Conservation (phyloP, 1,284 basidiomycete genomes). For the Moniliophthora roreri region DNA sequence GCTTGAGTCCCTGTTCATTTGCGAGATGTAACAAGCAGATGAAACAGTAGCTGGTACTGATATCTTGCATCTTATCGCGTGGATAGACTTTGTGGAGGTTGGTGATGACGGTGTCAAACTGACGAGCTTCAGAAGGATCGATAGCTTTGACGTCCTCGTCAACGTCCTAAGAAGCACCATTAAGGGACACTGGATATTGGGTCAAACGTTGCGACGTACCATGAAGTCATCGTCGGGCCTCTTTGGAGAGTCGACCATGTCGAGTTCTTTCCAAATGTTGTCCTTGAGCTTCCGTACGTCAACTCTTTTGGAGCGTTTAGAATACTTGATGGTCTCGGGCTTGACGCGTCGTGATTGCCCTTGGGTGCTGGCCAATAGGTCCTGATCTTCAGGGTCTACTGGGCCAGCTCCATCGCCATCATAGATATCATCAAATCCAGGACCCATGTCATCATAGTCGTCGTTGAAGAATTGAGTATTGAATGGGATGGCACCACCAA, state of each 20-base stretch:
- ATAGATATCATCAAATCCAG: constrained; percentile 74
- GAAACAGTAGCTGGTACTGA: constrained; percentile 99
- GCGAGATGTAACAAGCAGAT: constrained; percentile 95
- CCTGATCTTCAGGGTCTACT: constrained; percentile 75
- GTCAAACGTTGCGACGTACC: constrained; percentile 48
- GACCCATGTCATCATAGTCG: constrained; percentile 73
- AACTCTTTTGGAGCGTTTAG: constrained; percentile 94
- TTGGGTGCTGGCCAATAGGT: constrained; percentile 81
- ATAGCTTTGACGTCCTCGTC: constrained; percentile 48
- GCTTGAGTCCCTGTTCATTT: constrained; percentile 90
- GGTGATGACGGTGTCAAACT: constrained; percentile 84
- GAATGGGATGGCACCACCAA: constrained; percentile 67
- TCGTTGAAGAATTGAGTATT: constrained; percentile 98
- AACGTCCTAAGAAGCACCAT: constrained; percentile 42
- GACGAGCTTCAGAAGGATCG: constrained; percentile 65
- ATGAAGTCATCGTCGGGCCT: constrained; percentile 42
- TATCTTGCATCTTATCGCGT: constrained; percentile 93
- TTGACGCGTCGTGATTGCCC: constrained; percentile 78
- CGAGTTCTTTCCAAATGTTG: constrained; percentile 93
- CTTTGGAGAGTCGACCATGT: constrained; percentile 59
- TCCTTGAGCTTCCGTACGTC: constrained; percentile 98
- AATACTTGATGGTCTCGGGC: constrained; percentile 92
- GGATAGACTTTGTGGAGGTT: constrained; percentile 85
- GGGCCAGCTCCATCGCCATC: constrained; percentile 51
- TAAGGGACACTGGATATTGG: background rate